Conservation (phyloP, 495 filamentous ascomycete species). For the Annulohypoxylon bovei region DNA sequence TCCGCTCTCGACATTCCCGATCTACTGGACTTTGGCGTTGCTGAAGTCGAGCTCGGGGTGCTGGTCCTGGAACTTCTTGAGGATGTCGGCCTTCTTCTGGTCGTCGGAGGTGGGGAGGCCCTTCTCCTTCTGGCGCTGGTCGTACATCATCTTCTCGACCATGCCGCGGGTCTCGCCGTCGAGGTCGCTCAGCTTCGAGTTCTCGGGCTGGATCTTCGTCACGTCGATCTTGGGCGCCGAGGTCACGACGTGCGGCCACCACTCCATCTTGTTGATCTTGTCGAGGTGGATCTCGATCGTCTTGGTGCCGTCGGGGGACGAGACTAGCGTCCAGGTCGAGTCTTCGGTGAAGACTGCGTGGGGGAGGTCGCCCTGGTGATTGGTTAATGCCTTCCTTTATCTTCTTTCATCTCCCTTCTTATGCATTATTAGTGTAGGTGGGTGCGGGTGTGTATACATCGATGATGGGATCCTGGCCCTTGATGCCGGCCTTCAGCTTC, state of each 20-base stretch:
- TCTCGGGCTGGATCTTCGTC: conserved; percentile 92
- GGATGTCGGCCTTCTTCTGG: conserved; percentile 87
- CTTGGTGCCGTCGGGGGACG: conserved; percentile 71
- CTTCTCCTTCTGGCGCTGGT: conserved; percentile 94
- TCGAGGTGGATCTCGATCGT: conserved; percentile 90
- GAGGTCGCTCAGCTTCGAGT: conserved; percentile 85
- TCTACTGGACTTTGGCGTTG: conserved; percentile 76
- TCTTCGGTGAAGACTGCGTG: conserved; percentile 84
- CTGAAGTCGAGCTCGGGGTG: conserved; percentile 84
- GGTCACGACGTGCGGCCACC: conserved; percentile 94
- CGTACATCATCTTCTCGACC: conserved; percentile 99
- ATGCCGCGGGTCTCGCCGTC: conserved; percentile 97
- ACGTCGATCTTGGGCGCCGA: conserved; percentile 90
- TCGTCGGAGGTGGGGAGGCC: conserved; percentile 90
- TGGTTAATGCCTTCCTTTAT: neutral
- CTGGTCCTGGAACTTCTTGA: conserved; percentile 86
- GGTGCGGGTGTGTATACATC: conserved; percentile 64
- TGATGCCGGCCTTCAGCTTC: conserved; percentile 81
- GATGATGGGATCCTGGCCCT: conserved; percentile 87
- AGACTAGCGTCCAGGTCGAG: conserved; percentile 91
- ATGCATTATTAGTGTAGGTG: neutral
- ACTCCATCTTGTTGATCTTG: conserved; percentile 96
- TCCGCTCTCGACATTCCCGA: neutral
- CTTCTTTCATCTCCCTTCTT: neutral
- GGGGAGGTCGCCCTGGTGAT: conserved; percentile 79